Evolutionary conservation across 2,329 filamentous ascomycete species (phyloP), one percentile per base, ranked within the genome.

Genomic region (Penicillium sp.): DNA sequence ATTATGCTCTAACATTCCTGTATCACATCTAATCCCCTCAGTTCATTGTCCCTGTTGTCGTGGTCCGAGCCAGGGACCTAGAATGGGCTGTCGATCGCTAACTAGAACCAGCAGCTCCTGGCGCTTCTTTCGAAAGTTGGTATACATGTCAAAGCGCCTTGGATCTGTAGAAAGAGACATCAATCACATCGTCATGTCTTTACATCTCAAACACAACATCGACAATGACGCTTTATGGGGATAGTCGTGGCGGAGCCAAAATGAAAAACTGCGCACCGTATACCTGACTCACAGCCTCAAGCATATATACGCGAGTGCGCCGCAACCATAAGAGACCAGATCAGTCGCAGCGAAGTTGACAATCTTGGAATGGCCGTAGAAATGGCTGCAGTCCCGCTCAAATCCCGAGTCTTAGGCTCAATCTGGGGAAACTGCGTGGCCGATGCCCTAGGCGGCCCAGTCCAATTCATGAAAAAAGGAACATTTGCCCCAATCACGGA

Each of bases 371-470:
- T 31, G 11, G 3, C 5, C 14, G 31, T 6, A 33, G 31, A 33
- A 33, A 33, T 62, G 46, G 14, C 46, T 21, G 1, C 7, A 5
- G 16, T 49, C 8, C 48, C 53, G 11, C n/a, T 51, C 7, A 31
- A 51, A 29, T 51, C 49, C 13, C 49, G 49, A 10, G 24, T 39
- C n/a, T 16, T 27, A 13, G 49, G 49, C 37, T 31, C 49, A 24
- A 68, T 79, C 55, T 72, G 72, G 63, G 75, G 74, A 2, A 70
- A 76, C 44, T 77, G 75, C n/a, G 67, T 76, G 11, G 71, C 64
- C 42, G 77, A 79, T 59, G 78, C 78, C 10, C 71, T 80, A 3
- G 77, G 77, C 14, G 77, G 68, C 1, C 77, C 77, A 2, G 72
- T 76, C 1, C 75, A 79, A 52, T 79, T 79, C 62, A 58, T 62